phyloP scores from a whole-genome alignment of 805 yeast genomes.

The Yarrowia phangngaensis region DNA sequence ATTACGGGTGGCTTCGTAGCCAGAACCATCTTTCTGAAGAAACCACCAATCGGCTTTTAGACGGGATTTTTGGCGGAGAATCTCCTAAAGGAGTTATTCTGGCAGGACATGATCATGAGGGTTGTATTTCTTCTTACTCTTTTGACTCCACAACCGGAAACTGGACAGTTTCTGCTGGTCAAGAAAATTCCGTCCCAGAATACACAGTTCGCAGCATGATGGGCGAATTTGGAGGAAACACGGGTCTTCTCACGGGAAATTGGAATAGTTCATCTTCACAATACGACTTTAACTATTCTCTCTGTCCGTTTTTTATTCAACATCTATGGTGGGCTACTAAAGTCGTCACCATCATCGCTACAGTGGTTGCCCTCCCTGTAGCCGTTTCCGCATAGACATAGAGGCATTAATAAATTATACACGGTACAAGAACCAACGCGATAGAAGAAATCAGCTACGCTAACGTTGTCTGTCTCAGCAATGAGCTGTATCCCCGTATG shows the following conservation, averaged over 20 bases:
- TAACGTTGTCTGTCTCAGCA: no score
- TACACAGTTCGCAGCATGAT: constrained; percentile 87
- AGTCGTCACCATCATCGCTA: constrained; percentile 46
- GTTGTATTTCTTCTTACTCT: constrained; percentile 73
- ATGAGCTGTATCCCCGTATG: no score
- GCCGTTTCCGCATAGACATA: neutral
- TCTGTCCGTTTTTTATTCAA: constrained; percentile 81
- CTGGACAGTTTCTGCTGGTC: constrained; percentile 1
- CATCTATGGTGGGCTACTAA: constrained; percentile 96
- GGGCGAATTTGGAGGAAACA: constrained; percentile 92
- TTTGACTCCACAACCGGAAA: constrained; percentile 34
- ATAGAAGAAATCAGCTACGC: no score
- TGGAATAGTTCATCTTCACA: constrained; percentile 43
- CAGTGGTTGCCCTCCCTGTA: constrained; percentile 35
- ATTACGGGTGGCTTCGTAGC: constrained; percentile 64
- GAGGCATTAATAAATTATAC: neutral
- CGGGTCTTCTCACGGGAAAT: constrained; percentile 75
- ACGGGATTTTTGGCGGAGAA: constrained; percentile 56
- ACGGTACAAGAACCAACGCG: no score
- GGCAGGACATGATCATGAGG: constrained; percentile 96
- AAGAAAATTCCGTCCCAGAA: constrained; percentile 50
- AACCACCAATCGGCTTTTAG: constrained; percentile 61
- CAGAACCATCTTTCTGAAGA: constrained; percentile 79
- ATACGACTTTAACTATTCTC: constrained; percentile 54
- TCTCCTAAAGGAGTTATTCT: constrained; percentile 60